Evolutionary conservation across 179 eudicot species (phyloP).

Genomic region (Heliamphora pulchella): DNA sequence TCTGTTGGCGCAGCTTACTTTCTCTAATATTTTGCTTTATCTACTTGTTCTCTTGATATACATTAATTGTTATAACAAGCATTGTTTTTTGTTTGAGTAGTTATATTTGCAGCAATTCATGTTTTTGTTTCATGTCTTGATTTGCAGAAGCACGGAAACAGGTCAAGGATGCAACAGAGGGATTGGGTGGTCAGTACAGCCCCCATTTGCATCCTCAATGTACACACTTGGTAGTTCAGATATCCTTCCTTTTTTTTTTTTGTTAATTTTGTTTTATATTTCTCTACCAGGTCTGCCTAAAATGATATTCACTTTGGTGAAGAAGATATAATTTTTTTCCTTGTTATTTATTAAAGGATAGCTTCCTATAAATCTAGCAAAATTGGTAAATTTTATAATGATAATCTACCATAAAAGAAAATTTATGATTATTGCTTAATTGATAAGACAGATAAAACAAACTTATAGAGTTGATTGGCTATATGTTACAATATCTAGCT

Average conservation of each 20-base stretch:
- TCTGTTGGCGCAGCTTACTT: not conserved
- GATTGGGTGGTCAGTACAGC: slow-evolving; percentile 77
- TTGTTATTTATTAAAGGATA: not conserved
- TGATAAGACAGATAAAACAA: not conserved
- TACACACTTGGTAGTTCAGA: slow-evolving; percentile 88
- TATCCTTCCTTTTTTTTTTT: slow-evolving; percentile 44
- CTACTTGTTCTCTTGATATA: slow-evolving; percentile 5
- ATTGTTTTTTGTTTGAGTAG: not conserved
- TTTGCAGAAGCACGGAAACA: slow-evolving; percentile 66
- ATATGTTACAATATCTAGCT: not conserved
- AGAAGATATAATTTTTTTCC: not conserved
- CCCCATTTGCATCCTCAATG: slow-evolving; percentile 70
- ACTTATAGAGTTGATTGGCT: not conserved
- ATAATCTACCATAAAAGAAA: not conserved
- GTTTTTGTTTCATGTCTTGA: not conserved
- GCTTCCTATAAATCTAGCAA: not conserved
- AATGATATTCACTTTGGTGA: not conserved
- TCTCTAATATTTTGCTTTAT: not conserved
- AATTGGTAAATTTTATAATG: not conserved
- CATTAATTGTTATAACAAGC: not conserved
- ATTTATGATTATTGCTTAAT: not conserved
- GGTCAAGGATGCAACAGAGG: slow-evolving; percentile 70
- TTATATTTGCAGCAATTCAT: slow-evolving; percentile 5
- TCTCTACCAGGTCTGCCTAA: no score
- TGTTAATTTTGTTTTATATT: not conserved